Percentiles rank a stretch among this genome's conserved stretches.
These are phyloP conservation scores for Penicillium maclennaniae DNA, from an alignment of 495 filamentous ascomycete species.

Conservation along the genomic window DNA sequence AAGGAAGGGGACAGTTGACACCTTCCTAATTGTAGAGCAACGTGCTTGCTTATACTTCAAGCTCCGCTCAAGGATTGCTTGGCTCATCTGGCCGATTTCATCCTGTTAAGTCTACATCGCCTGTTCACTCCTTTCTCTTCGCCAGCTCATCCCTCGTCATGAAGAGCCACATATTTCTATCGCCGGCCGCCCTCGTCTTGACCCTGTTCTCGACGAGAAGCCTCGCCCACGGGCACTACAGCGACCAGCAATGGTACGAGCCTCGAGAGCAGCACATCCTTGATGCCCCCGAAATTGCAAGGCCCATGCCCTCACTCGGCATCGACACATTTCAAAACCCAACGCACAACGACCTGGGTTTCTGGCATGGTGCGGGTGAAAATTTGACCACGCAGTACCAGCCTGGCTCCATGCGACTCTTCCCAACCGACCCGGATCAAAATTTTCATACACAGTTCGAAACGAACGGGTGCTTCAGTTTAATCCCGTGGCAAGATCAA, in stretches of 20 bases:
- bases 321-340: constrained; percentile 61
- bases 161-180: not conserved
- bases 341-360: constrained; percentile 58
- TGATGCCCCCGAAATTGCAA: not conserved
- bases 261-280: not conserved
- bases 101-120: not conserved
- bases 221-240: not conserved
- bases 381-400: constrained; percentile 50
- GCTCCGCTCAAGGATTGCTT: not conserved
- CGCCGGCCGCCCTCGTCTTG: not conserved
- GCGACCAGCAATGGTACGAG: constrained; percentile 6
- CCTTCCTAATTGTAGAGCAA: not conserved
- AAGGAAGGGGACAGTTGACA: not conserved
- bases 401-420: constrained; percentile 52
- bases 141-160: not conserved
- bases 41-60: not conserved
- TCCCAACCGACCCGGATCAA: constrained; percentile 63
- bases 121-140: not conserved
- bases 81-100: not conserved
- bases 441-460: constrained; percentile 65
- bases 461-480: constrained; percentile 53
- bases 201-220: constrained; percentile 1
- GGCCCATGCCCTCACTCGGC: constrained; percentile 37
- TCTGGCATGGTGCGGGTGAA: constrained; percentile 71
- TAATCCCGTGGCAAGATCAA: constrained; percentile 47